Base-by-base conservation (phyloP, 352 stramenopile genomes). In the Globisporangium polare region DNA sequence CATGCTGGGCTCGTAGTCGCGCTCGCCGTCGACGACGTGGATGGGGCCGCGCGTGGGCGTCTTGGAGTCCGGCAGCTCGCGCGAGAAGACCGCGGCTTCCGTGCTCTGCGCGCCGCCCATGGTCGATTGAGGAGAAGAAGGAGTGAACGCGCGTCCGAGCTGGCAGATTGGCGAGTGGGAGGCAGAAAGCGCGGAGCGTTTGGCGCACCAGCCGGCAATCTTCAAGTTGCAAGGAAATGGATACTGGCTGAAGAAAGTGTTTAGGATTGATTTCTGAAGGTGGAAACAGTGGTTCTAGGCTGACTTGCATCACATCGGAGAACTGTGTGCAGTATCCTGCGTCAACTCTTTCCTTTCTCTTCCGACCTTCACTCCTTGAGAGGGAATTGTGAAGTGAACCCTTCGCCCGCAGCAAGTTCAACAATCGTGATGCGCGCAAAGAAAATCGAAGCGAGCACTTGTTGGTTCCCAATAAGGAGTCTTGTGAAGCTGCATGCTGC, bases 1-100 rank as follows among this genome's bases (percentile, higher is more conserved):
- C 69, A 76, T 78, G 54, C 76, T 68, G 26, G 67, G 53, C 57
- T 77, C 49, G 60, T 79, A 83, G n/a, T 52, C 26, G 49, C 49
- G 39, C 33, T 67, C 61, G 22, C n/a, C 42, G 46, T 75, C 68
- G 35, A 53, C 42, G 39, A 72, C 50, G 45, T 56, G 65, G 24
- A 66, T 59, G 5, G 62, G 46, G 45, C 68, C 65, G 31, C 59
- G 61, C 8, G 49, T 60, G 22, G 33, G 43, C n/a, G 61, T 70
- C 50, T 29, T 33, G n/a, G 53, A 29, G 37, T 47, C 53, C 18
- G 53, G 22, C 1, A 59, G 13, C 37, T 59, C 53, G 9, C 35
- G 54, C 53, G 70, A 70, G 43, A 73, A 77, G 55, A 66, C 60
- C 67, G 62, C 18, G 2, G 26, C 15, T 24, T 57, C 42, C 60